Base-by-base conservation (phyloP, 495 filamentous ascomycete genomes). In the Tuber borchii region DNA sequence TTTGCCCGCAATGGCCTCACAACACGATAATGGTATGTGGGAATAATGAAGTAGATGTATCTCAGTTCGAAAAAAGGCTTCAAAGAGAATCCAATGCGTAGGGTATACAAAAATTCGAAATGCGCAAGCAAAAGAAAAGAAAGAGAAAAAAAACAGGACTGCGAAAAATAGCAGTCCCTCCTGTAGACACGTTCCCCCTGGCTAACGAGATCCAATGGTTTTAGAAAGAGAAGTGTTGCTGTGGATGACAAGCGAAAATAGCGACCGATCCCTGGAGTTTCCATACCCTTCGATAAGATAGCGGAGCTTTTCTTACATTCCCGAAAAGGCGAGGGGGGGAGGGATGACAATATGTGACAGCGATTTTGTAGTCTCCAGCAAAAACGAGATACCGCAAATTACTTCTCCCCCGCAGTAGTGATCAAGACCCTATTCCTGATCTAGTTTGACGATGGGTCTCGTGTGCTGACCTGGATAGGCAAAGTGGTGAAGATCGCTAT, bases 351-450 rank as follows among this genome's bases (percentile, higher is more conserved):
- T 31, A 31, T 17, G 26, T 65, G 56, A 65, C 31, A 65, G 6
- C 56, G 56, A 34, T 65, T 65, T 65, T 65, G 56, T 65, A 65
- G 56, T 65, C 56, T 65, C 56, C 56, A 34, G 56, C 56, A 65
- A 65, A 65, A 65, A 65, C 56, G 26, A 65, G 26, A 65, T 65
- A 34, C 56, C 56, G 34, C 56, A 9, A 65, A 65, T 65, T 65
- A 65, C 56, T 31, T 19, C 16, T 14, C 31, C 26, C 56, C 56
- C 26, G 26, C 51, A 34, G 26, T 65, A 14, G 14, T 31, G 1
- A 65, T 34, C 26, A 65, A 65, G 56, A 65, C 56, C 56, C 56
- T 34, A 65, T 65, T 65, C 56, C 19, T 34, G 26, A 65, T 65
- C 56, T 7, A 26, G 9, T 65, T 65, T 65, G 56, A 34, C 56